phyloP scores from a whole-genome alignment of 2,329 filamentous ascomycete species.

The Diaporthe humulicola region DNA sequence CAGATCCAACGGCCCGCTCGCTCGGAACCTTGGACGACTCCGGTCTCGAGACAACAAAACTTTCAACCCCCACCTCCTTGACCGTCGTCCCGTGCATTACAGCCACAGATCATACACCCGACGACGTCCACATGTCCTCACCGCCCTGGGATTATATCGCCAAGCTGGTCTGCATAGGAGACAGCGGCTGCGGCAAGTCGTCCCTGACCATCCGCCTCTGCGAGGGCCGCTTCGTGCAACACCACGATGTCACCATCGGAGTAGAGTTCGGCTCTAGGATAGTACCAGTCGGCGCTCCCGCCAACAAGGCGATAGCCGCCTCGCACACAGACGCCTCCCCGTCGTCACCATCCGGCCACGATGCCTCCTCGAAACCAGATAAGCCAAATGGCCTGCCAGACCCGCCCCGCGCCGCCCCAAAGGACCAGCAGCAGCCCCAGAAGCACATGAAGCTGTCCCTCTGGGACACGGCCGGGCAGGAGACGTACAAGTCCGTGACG shows the following conservation, averaged over 20 bases:
- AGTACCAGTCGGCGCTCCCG: constrained; percentile 88
- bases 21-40: constrained; percentile 14
- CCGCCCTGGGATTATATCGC: constrained; percentile 98
- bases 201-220: constrained; percentile 94
- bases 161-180: constrained; percentile 97
- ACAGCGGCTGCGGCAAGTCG: constrained; percentile 96
- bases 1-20: constrained; percentile 15
- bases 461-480: constrained; percentile 97
- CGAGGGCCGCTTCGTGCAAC: constrained; percentile 93
- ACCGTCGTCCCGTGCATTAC: constrained; percentile 1
- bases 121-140: constrained; percentile 62
- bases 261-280: constrained; percentile 96
- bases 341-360: constrained; percentile 40
- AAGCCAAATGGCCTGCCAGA: constrained; percentile 62
- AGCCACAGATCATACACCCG: constrained; percentile 30
- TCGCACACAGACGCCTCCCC: constrained; percentile 43
- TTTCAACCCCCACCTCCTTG: not conserved
- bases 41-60: constrained; percentile 14
- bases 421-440: constrained; percentile 56
- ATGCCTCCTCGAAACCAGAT: constrained; percentile 38
- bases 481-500: constrained; percentile 97
- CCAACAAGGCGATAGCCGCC: constrained; percentile 60
- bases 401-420: constrained; percentile 55
- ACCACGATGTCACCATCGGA: constrained; percentile 97
- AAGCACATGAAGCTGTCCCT: constrained; percentile 93